Percentiles rank a stretch among this genome's conserved stretches.
Conservation (phyloP, 768 basidiomycete species). For the Tulasnella sp. region DNA sequence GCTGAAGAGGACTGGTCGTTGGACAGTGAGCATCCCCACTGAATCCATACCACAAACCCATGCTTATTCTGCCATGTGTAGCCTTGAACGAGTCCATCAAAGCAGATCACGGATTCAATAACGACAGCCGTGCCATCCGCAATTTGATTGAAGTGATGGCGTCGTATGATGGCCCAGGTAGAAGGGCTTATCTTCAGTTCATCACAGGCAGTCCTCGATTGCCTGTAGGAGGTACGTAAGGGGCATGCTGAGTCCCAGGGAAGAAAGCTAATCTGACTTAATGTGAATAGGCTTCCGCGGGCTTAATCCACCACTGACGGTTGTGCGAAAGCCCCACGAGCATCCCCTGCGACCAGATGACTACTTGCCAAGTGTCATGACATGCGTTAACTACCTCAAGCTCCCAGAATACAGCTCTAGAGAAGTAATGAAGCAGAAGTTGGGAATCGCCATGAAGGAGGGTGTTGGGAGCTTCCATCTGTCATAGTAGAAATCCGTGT, state of each 20-base stretch:
- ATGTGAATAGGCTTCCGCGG: slow-evolving; percentile 70
- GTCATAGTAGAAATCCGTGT: slow-evolving; percentile 41
- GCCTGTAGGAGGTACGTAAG: slow-evolving; percentile 75
- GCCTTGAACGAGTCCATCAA: slow-evolving; percentile 84
- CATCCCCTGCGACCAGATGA: slow-evolving; percentile 83
- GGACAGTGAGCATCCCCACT: slow-evolving; percentile 55
- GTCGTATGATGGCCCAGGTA: slow-evolving; percentile 55
- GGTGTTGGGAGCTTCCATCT: slow-evolving; percentile 97
- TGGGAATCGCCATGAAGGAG: slow-evolving; percentile 78
- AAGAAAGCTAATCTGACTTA: slow-evolving; percentile 12
- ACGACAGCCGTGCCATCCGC: slow-evolving; percentile 83
- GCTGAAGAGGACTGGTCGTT: slow-evolving; percentile 94
- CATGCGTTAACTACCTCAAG: slow-evolving; percentile 94
- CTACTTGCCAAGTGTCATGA: slow-evolving; percentile 96
- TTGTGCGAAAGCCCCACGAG: slow-evolving; percentile 95
- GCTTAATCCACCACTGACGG: slow-evolving; percentile 85
- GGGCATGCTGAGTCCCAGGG: background rate
- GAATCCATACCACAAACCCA: background rate
- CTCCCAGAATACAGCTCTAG: slow-evolving; percentile 90
- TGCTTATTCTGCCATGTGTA: slow-evolving; percentile 23
- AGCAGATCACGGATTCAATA: slow-evolving; percentile 97
- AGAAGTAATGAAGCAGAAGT: slow-evolving; percentile 69
- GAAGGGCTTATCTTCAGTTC: slow-evolving; percentile 89
- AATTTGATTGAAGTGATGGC: slow-evolving; percentile 82
- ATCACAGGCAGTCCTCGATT: slow-evolving; percentile 95